Evolutionary conservation across 202 grass and related monocot species (phyloP), one percentile per base, ranked within the genome.

Genomic region (Digitaria exilis): DNA sequence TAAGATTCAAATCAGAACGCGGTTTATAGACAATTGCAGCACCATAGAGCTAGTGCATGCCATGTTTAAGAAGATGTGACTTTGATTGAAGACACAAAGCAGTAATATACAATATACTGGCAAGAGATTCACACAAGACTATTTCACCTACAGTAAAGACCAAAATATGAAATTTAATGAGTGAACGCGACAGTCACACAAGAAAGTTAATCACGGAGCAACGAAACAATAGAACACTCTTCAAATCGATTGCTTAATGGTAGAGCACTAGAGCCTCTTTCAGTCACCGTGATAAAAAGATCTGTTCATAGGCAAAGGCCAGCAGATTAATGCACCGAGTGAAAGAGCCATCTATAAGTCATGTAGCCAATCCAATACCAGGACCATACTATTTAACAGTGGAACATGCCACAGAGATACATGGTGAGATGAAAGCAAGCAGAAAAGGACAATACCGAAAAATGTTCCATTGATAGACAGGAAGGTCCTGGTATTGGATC

Each of bases 211-310:
- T 73, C 34, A 73, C 2, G 9, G 74, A 73, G 7, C 6, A 14
- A 13, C 18, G 22, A 78, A 78, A 63, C 57, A 66, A 10, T 19
- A 62, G 15, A 22, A 35, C 3, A 77, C 16, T 57, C 58, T 25
- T 45, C 56, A 77, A 29, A 87, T 83, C 46, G 57, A 73, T 12
- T 65, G 12, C 6, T 79, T 84, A 55, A 78, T 54, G 39, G 13
- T 39, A 82, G 29, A 55, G 56, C 2, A 37, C 35, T 31, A 83
- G 41, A 64, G 57, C 4, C 51, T 28, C 57, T 37, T n/a, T n/a
- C 35, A 37, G 35, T 37, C 35, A 6, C 4, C 35, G 32, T 34
- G 35, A 37, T 37, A 37, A 37, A 76, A 5, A 67, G 5, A 46
- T 56, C 14, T n/a, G 37, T 87, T 32, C 32, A 54, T 45, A 46